Evolutionary conservation across 2,329 filamentous ascomycete species (phyloP), one percentile per base, ranked within the genome.

Genomic region (Xylaria sp.): DNA sequence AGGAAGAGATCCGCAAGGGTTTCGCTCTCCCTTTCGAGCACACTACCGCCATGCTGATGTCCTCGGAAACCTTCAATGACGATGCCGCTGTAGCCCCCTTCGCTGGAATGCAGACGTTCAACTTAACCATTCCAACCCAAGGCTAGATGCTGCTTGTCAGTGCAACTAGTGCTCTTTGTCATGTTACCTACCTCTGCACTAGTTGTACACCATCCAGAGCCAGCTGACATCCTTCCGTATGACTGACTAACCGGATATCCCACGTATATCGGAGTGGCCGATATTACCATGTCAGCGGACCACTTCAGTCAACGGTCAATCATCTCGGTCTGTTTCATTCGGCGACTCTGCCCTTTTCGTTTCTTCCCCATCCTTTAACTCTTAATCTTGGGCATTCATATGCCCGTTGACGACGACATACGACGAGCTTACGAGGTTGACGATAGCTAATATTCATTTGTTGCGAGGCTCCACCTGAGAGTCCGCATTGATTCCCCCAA

Each of bases 1-100:
- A 92, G 72, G 80, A 79, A 16, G 88, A 93, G 73, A 79, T 97
- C 64, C 76, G 78, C 60, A 83, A 81, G 18, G 84, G 84, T 3
- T 86, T 85, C 67, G 73, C 67, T 30, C 75, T 87, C 37, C 76
- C 80, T 11, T 75, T 77, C 54, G 71, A 69, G 59, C 63, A 62
- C 13, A 53, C 50, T 56, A 19, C 61, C 30, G 58, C 63, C 0
- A 61, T 65, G 30, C 58, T 57, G 8, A 42, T 62, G 18, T 37
- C 63, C 11, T 37, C 50, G 16, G 62, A 63, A 2, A 53, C 61
- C 18, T 62, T 61, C 49, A 49, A 47, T 2, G 59, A 59, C 30
- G 65, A 66, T 19, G 55, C 59, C 35, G 52, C 62, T 23, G 63
- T 49, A 5, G 34, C 54, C 4, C 42, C 62, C 4, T 65, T 58